Percentiles rank a stretch among this genome's conserved stretches.
phyloP scores from a whole-genome alignment of 2,329 filamentous ascomycete species.

The Fusarium albosuccineum region DNA sequence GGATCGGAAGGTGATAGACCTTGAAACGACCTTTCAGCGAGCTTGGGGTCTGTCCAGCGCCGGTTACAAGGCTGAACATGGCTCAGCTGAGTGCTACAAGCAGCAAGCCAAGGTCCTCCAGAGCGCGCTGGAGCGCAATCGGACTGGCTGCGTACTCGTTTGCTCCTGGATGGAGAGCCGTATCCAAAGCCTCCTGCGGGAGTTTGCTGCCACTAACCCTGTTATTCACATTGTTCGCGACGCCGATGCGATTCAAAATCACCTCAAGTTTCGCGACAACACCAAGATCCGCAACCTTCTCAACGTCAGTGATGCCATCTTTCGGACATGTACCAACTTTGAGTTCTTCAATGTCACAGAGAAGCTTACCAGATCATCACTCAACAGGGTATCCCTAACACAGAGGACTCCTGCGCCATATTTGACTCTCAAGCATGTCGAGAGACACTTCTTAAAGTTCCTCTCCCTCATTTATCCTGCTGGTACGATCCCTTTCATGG shows the following conservation, averaged over 20 bases:
- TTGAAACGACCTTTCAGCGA: conserved; percentile 76
- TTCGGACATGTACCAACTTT: conserved; percentile 76
- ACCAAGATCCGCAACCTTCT: conserved; percentile 70
- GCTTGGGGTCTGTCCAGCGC: conserved; percentile 71
- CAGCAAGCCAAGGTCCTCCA: conserved; percentile 73
- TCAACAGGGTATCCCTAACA: conserved; percentile 39
- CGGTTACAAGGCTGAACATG: conserved; percentile 73
- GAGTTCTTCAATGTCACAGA: conserved; percentile 84
- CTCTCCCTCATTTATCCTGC: conserved; percentile 70
- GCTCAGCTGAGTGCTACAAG: conserved; percentile 71
- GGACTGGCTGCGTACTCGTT: conserved; percentile 74
- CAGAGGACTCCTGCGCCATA: conserved; percentile 66
- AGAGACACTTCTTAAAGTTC: conserved; percentile 78
- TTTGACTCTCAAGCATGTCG: conserved; percentile 75
- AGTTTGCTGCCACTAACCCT: conserved; percentile 74
- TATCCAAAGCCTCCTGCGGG: conserved; percentile 70
- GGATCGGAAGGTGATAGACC: conserved; percentile 75
- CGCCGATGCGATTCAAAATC: conserved; percentile 71
- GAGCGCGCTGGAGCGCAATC: conserved; percentile 69
- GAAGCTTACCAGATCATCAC: conserved; percentile 49
- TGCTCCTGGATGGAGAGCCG: conserved; percentile 78
- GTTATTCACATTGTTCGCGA: conserved; percentile 79
- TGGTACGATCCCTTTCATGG: conserved; percentile 68
- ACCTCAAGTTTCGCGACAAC: conserved; percentile 69
- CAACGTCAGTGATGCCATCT: conserved; percentile 67